Percentiles rank a stretch among this genome's conserved stretches.
Conservation (phyloP, 495 filamentous ascomycete species). For the Penicillium arizonense region DNA sequence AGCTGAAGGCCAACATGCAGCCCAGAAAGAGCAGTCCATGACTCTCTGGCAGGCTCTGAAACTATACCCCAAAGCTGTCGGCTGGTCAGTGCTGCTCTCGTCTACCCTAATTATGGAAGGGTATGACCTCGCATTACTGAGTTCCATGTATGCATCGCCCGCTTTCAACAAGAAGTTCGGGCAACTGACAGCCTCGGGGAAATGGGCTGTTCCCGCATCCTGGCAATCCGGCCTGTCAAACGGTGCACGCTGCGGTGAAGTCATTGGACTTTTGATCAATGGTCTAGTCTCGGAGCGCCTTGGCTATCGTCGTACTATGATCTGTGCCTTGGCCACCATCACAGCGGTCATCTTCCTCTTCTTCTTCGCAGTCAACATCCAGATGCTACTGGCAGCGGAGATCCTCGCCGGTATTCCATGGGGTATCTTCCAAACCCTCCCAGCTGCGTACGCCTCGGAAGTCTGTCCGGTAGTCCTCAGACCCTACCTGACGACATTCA, state of each 20-base stretch:
- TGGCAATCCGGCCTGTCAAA: constrained; percentile 72
- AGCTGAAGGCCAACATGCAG: constrained; percentile 10
- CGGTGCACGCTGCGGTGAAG: constrained; percentile 55
- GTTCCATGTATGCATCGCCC: constrained; percentile 34
- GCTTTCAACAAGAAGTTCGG: constrained; percentile 41
- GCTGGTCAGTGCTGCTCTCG: constrained; percentile 45
- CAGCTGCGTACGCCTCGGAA: constrained; percentile 71
- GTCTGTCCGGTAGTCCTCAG: constrained; percentile 67
- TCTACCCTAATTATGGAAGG: constrained; percentile 51
- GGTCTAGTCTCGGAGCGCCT: constrained; percentile 63
- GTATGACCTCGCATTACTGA: constrained; percentile 44
- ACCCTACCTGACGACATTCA: constrained; percentile 67
- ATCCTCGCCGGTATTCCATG: constrained; percentile 71
- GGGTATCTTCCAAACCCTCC: constrained; percentile 72
- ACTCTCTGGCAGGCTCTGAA: constrained; percentile 28
- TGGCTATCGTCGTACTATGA: constrained; percentile 63
- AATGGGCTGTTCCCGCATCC: constrained; percentile 40
- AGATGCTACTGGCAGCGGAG: constrained; percentile 62
- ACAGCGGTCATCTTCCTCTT: constrained; percentile 64
- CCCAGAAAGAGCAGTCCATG: constrained; percentile 24
- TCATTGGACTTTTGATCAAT: constrained; percentile 66
- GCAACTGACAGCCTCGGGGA: constrained; percentile 21
- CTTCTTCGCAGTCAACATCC: constrained; percentile 63
- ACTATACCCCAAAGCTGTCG: constrained; percentile 47
- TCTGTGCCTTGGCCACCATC: constrained; percentile 53